Conservation (phyloP, 192 early-diverging fungal genomes). For the Thoreauomyces humboldtii region DNA sequence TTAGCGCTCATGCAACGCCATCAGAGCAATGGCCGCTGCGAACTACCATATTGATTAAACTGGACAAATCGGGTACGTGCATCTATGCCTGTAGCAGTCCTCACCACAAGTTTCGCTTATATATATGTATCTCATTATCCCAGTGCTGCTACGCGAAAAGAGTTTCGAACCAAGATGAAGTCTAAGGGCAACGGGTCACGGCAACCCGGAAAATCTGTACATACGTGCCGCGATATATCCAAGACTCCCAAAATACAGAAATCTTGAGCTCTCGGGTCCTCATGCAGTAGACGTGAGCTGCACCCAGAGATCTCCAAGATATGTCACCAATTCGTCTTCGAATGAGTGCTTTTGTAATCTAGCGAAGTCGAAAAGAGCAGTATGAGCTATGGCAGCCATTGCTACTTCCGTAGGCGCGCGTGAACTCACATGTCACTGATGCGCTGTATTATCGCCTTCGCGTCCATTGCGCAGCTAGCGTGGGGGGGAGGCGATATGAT, state of each 20-base stretch:
- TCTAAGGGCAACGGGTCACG: too few relatives aligned
- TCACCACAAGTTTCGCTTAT: background rate
- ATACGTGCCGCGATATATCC: too few relatives aligned
- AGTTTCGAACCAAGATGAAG: constrained; percentile 3
- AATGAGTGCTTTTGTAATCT: background rate
- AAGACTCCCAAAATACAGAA: too few relatives aligned
- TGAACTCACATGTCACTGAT: background rate
- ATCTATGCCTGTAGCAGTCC: background rate
- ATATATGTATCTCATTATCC: background rate
- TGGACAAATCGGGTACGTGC: constrained; percentile 54
- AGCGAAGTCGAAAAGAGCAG: background rate
- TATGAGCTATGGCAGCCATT: background rate
- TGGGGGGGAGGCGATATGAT: background rate
- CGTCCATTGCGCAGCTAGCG: background rate
- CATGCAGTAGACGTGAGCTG: too few relatives aligned
- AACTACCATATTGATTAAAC: constrained; percentile 95
- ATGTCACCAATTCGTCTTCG: constrained; percentile 2
- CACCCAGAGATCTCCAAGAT: constrained; percentile 3
- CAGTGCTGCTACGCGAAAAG: constrained; percentile 13
- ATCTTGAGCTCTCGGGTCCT: too few relatives aligned
- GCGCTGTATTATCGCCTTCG: background rate
- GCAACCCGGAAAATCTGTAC: too few relatives aligned
- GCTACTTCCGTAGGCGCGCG: background rate
- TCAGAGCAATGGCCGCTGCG: constrained; percentile 81
- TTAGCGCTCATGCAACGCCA: constrained; percentile 90